A percentile compares a stretch with the other conserved stretches of the same genome.
phyloP scores from a whole-genome alignment of 2,329 filamentous ascomycete species.

The Neonectria sp. region DNA sequence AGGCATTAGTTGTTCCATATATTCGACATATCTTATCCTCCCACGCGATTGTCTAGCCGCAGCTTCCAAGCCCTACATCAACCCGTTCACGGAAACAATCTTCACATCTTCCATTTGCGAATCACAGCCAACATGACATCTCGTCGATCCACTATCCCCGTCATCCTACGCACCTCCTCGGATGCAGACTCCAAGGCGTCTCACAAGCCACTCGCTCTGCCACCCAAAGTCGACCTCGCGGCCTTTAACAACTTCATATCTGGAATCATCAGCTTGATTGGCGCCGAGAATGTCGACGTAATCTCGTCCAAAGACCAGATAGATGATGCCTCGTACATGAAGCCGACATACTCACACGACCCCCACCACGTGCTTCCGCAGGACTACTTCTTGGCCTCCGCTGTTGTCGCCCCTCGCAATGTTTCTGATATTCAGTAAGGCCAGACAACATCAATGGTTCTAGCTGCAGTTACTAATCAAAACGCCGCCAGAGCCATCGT shows the following conservation, averaged over 20 bases:
- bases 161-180: not conserved
- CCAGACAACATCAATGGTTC: slow-evolving; percentile 4
- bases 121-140: not conserved
- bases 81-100: not conserved
- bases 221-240: slow-evolving; percentile 12
- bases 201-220: slow-evolving; percentile 42
- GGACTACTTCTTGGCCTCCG: slow-evolving; percentile 37
- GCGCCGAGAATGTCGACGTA: slow-evolving; percentile 29
- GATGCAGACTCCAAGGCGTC: not conserved
- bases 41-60: not conserved
- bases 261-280: not conserved
- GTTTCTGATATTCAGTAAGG: slow-evolving; percentile 36
- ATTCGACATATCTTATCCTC: not conserved
- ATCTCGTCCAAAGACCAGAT: slow-evolving; percentile 21
- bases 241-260: slow-evolving; percentile 34
- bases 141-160: not conserved
- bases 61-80: not conserved
- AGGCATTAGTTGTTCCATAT: not conserved
- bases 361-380: slow-evolving; percentile 38
- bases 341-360: slow-evolving; percentile 39
- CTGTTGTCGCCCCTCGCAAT: slow-evolving; percentile 32
- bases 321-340: slow-evolving; percentile 31
- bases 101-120: no score
- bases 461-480: not conserved
- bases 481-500: not conserved